Evolutionary conservation across 2,329 filamentous ascomycete species (phyloP).

Genomic region (Phaeosphaeria sp.): DNA sequence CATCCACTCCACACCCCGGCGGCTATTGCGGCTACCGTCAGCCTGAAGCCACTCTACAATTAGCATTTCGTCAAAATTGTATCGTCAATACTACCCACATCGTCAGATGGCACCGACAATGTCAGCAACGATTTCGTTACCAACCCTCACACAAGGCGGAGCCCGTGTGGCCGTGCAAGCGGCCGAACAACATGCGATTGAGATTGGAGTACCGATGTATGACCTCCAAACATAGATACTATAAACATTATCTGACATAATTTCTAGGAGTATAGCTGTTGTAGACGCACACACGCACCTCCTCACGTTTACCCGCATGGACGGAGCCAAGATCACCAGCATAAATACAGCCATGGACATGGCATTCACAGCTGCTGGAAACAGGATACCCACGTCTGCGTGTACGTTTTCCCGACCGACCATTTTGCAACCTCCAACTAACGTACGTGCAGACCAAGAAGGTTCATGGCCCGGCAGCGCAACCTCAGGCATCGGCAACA

Average conservation of each 20-base stretch:
- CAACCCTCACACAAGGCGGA: conserved; percentile 30
- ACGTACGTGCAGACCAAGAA: conserved; percentile 48
- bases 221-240: not conserved
- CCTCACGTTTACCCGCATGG: conserved; percentile 55
- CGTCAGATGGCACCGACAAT: conserved; percentile 5
- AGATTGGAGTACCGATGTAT: conserved; percentile 41
- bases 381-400: conserved; percentile 57
- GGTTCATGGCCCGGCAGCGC: conserved; percentile 57
- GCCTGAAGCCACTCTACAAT: not conserved
- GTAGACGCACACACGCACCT: conserved; percentile 41
- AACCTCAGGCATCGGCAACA: conserved; percentile 57
- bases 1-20: not conserved
- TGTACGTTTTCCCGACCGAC: conserved; percentile 21
- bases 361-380: conserved; percentile 62
- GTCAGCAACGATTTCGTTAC: conserved; percentile 8
- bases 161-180: conserved; percentile 29
- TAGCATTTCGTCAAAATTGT: not conserved
- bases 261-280: conserved; percentile 7
- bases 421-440: not conserved
- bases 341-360: conserved; percentile 69
- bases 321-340: conserved; percentile 55
- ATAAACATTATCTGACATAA: not conserved
- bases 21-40: not conserved
- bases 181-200: conserved; percentile 25
- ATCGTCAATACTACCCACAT: not conserved